These are phyloP conservation scores for Penicillium sp. DNA, from an alignment of 2,329 filamentous ascomycete species.

Conservation along the genomic window DNA sequence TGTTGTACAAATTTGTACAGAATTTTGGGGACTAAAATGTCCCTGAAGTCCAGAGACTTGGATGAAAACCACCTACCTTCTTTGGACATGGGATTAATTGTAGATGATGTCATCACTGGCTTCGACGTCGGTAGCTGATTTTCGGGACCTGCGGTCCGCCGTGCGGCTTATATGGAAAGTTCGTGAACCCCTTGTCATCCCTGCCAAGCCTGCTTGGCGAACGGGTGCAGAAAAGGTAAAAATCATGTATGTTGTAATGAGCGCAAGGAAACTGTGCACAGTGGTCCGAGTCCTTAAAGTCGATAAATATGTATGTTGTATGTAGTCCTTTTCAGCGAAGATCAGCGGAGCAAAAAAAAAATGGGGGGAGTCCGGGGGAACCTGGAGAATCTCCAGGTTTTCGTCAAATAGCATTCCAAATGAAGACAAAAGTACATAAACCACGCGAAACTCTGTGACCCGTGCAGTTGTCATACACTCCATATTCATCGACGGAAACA, in stretches of 20 bases:
- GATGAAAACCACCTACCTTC: not conserved
- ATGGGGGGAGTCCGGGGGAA: slow-evolving; percentile 1
- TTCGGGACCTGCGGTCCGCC: not conserved
- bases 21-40: not conserved
- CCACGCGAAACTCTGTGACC: not conserved
- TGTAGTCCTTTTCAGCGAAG: not conserved
- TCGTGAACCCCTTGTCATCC: not conserved
- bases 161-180: not conserved
- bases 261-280: not conserved
- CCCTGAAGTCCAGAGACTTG: no score
- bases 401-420: not conserved
- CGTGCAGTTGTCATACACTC: not conserved
- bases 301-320: not conserved
- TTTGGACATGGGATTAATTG: not conserved
- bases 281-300: not conserved
- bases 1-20: no score
- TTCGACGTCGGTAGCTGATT: not conserved
- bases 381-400: slow-evolving; percentile 7
- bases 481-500: not conserved
- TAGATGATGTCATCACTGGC: not conserved
- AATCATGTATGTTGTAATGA: not conserved
- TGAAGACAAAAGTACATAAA: not conserved
- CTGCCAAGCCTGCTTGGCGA: not conserved
- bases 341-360: not conserved
- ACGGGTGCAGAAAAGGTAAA: not conserved